Evolutionary conservation across 2,329 filamentous ascomycete genomes (phyloP).

Genomic region (Pyricularia sp.): DNA sequence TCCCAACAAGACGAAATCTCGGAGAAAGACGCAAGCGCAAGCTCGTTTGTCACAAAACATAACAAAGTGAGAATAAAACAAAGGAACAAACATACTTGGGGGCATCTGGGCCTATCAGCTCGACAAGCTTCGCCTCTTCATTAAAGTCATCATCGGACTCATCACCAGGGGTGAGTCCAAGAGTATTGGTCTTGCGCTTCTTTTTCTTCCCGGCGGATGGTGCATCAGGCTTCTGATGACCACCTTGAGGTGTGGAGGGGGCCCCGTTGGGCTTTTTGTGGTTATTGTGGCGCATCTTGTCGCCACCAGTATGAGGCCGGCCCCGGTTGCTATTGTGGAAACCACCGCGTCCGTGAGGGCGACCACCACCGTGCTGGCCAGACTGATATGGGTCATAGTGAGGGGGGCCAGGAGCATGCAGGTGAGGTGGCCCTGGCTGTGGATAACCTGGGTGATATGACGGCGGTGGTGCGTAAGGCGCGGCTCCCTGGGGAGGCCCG

Average conservation of each 20-base stretch:
- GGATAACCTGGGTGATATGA: conserved; percentile 27
- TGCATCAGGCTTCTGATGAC: conserved; percentile 42
- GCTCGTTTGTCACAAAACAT: neutral
- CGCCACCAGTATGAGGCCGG: conserved; percentile 25
- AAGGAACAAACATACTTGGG: conserved; percentile 36
- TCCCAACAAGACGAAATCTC: neutral
- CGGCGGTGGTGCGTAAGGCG: conserved; percentile 16
- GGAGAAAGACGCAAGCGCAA: conserved; percentile 7
- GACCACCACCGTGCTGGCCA: conserved; percentile 20
- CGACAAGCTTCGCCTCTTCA: conserved; percentile 53
- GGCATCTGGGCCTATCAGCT: conserved; percentile 45
- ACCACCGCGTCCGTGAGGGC: conserved; percentile 29
- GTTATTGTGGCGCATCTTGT: conserved; percentile 24
- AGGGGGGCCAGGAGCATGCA: conserved; percentile 13
- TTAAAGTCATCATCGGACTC: conserved; percentile 61
- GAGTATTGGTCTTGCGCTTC: conserved; percentile 61
- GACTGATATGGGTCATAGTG: conserved; percentile 20
- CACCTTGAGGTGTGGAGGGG: conserved; percentile 15
- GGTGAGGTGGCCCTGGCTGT: conserved; percentile 22
- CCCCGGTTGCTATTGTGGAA: conserved; percentile 20
- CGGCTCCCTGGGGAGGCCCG: conserved; percentile 17
- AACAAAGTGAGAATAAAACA: conserved; percentile 1
- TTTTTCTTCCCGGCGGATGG: conserved; percentile 51
- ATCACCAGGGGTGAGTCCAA: conserved; percentile 61
- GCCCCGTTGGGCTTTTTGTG: conserved; percentile 22